Percentiles rank a stretch among this genome's conserved stretches.
Conservation (phyloP, 495 filamentous ascomycete genomes). For the Podospora sp. region DNA sequence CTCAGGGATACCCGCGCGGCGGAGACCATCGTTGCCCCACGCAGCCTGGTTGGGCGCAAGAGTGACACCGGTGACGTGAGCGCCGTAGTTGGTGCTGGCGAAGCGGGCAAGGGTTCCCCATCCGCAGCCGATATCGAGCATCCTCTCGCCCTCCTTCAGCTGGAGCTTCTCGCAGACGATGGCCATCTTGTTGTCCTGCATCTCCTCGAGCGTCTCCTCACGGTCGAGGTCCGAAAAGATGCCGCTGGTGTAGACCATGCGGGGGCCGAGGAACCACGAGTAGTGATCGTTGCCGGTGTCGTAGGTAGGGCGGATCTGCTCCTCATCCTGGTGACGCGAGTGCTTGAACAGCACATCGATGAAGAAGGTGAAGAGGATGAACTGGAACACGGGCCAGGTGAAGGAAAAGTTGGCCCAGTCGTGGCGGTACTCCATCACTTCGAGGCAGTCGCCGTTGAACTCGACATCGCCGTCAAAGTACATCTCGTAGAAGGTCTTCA, state of each 20-base stretch:
- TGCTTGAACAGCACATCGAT: slow-evolving; percentile 79
- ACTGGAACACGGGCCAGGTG: slow-evolving; percentile 63
- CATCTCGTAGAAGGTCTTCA: slow-evolving; percentile 88
- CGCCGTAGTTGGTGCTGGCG: slow-evolving; percentile 77
- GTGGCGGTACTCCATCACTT: slow-evolving; percentile 80
- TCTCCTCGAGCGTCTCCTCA: slow-evolving; percentile 79
- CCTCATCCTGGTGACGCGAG: slow-evolving; percentile 78
- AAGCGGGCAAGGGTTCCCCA: slow-evolving; percentile 86
- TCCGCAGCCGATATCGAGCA: slow-evolving; percentile 85
- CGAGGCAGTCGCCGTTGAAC: slow-evolving; percentile 81
- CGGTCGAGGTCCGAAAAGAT: slow-evolving; percentile 73
- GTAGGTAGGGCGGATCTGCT: slow-evolving; percentile 86
- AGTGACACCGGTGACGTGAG: slow-evolving; percentile 76
- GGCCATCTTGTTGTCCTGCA: slow-evolving; percentile 88
- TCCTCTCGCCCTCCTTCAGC: slow-evolving; percentile 66
- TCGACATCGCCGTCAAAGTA: slow-evolving; percentile 85
- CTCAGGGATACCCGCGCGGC: slow-evolving; percentile 67
- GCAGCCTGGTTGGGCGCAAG: slow-evolving; percentile 83
- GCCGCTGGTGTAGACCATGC: slow-evolving; percentile 89
- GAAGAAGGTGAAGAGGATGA: slow-evolving; percentile 52
- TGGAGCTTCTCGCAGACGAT: slow-evolving; percentile 85
- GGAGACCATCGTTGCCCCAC: slow-evolving; percentile 77
- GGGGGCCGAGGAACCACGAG: slow-evolving; percentile 84
- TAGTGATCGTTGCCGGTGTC: slow-evolving; percentile 90
- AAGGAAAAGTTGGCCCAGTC: slow-evolving; percentile 87